Evolutionary conservation across 2,329 filamentous ascomycete species (phyloP).

Genomic region (Talaromyces sp.): DNA sequence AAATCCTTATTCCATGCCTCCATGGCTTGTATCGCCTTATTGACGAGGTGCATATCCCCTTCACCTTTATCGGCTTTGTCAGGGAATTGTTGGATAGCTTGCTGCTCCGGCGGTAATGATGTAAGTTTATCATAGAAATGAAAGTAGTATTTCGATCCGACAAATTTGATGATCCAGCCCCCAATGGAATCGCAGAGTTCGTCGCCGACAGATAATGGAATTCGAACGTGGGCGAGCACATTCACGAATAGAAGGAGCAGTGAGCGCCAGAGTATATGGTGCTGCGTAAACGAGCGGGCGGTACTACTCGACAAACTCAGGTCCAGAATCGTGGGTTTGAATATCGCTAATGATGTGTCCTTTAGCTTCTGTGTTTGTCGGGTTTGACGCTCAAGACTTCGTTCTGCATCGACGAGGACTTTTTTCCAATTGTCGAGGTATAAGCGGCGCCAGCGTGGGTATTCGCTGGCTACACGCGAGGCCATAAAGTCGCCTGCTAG

Average conservation of each 20-base stretch:
- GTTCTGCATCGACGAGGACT: constrained; percentile 37
- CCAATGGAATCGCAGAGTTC: constrained; percentile 40
- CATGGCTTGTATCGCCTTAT: constrained; percentile 37
- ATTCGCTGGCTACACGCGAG: constrained; percentile 70
- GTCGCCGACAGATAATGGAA: constrained; percentile 40
- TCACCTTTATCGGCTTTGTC: constrained; percentile 19
- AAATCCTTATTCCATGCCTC: constrained; percentile 42
- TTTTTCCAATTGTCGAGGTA: constrained; percentile 39
- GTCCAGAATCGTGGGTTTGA: not conserved
- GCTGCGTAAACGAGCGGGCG: constrained; percentile 35
- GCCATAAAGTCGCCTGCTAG: constrained; percentile 77
- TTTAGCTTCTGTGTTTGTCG: constrained; percentile 5
- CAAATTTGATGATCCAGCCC: constrained; percentile 35
- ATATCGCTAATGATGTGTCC: not conserved
- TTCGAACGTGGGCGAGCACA: constrained; percentile 37
- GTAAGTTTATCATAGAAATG: not conserved
- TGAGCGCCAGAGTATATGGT: constrained; percentile 40
- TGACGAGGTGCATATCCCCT: constrained; percentile 23
- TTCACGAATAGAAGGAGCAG: constrained; percentile 38
- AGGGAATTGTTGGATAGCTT: not conserved
- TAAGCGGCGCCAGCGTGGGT: constrained; percentile 41
- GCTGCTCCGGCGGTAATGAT: not conserved
- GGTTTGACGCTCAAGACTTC: constrained; percentile 30
- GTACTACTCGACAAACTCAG: constrained; percentile 24
- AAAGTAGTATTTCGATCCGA: constrained; percentile 32